These are phyloP conservation scores for Candolleomyces eurysporus DNA, from an alignment of 768 basidiomycete species.

Conservation along the genomic window DNA sequence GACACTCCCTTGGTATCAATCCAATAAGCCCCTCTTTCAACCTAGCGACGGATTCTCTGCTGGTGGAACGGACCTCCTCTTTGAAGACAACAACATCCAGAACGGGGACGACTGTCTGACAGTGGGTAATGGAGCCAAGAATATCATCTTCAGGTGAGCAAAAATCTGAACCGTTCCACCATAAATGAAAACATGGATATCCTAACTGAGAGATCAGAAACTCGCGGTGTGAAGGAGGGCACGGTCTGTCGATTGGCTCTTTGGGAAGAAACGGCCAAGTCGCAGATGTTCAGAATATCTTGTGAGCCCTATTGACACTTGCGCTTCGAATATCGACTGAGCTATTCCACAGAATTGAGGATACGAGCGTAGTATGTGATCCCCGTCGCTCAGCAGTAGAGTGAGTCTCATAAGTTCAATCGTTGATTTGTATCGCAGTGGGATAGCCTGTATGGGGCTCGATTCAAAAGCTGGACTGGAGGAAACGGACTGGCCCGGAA, in stretches of 20 bases:
- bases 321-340: neutral
- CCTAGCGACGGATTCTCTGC: constrained; percentile 45
- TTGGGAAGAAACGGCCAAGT: constrained; percentile 43
- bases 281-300: constrained; percentile 54
- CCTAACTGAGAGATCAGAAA: constrained; percentile 28
- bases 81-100: constrained; percentile 55
- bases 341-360: constrained; percentile 36
- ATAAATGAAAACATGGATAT: neutral
- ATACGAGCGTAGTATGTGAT: constrained; percentile 38
- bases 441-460: constrained; percentile 53
- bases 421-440: constrained; percentile 28
- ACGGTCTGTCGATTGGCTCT: constrained; percentile 60
- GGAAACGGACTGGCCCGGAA: constrained; percentile 58
- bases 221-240: constrained; percentile 54
- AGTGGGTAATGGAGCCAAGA: constrained; percentile 53
- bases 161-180: neutral
- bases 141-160: constrained; percentile 46
- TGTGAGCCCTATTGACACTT: constrained; percentile 35
- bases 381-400: neutral
- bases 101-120: constrained; percentile 67
- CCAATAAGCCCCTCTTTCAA: neutral
- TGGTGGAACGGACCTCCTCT: constrained; percentile 53
- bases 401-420: no score
- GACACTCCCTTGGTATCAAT: neutral
- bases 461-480: constrained; percentile 68